Base-by-base conservation (phyloP, 1,139 yeast genomes). In the Sporopachydermia cereana region DNA sequence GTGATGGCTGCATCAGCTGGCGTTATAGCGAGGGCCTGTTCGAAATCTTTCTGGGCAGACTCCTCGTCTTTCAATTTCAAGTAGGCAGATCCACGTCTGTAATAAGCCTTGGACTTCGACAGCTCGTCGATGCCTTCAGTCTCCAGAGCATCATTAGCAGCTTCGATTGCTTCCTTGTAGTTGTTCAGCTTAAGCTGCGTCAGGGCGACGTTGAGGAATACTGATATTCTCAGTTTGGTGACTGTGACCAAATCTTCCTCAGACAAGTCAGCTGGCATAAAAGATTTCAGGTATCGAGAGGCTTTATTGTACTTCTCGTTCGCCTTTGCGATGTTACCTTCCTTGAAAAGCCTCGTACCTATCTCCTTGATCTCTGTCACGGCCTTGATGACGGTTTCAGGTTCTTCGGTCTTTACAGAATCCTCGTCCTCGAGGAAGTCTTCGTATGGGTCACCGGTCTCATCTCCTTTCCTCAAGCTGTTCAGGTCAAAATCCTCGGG, bases 371-470 rank as follows among this genome's bases (percentile, higher is more conserved):
- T 72, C n/a, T 65, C 64, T 36, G 67, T 66, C 14, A 82, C 79
- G 1, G 89, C 94, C 34, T 67, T 66, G 54, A 82, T 71, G 4
- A 85, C 93, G 5, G 81, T 67, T 41, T 73, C 76, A 14, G 85
- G 78, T 36, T 76, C 64, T 17, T 70, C 67, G 23, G 72, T 54
- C 55, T 85, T 83, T 41, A 84, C 76, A 44, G 67, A 71, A 48
- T 76, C 79, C 56, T 86, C 89, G 58, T 84, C 95, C 41, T 76
- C 80, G 48, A 89, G 69, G 21, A 71, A 70, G 45, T 81, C 93
- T 59, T 85, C 96, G 59, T 80, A 88, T 34, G 70, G 64, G 59
- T 89, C 97, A 18, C 96, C 96, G 23, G 86, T 81, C 18, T 84
- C 89, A 57, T 85, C 96, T 53, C 79, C 85, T 34, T 34, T 34